These are phyloP conservation scores for Boletus huronensis DNA, from an alignment of 768 basidiomycete genomes.

Conservation along the genomic window DNA sequence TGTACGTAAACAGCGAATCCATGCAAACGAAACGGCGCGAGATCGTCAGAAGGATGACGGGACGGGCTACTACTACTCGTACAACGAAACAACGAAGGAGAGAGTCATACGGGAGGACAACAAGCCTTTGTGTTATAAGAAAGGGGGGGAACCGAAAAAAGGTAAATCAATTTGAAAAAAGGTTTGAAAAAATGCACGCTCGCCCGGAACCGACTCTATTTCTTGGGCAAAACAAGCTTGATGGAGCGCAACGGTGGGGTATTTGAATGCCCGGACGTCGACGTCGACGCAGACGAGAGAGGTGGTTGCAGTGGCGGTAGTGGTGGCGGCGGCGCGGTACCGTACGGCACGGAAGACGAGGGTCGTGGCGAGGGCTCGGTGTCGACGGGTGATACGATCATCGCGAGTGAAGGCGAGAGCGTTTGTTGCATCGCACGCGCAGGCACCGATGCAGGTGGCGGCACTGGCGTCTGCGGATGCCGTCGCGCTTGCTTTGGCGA, in stretches of 20 bases:
- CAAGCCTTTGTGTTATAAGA: background rate
- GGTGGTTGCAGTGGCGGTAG: slow-evolving; percentile 14
- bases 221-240: slow-evolving; percentile 32
- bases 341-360: slow-evolving; percentile 26
- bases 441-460: slow-evolving; percentile 22
- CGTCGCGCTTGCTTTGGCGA: slow-evolving; percentile 34
- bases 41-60: background rate
- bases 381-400: slow-evolving; percentile 35
- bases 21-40: background rate
- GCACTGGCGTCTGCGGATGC: slow-evolving; percentile 34
- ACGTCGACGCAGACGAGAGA: background rate
- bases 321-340: slow-evolving; percentile 6
- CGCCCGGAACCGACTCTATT: slow-evolving; percentile 14
- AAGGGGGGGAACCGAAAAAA: background rate
- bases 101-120: background rate
- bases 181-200: background rate
- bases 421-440: slow-evolving; percentile 34
- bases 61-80: slow-evolving; percentile 11
- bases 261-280: slow-evolving; percentile 17
- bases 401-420: slow-evolving; percentile 33
- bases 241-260: slow-evolving; percentile 30
- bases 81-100: background rate
- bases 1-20: background rate
- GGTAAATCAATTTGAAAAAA: background rate
- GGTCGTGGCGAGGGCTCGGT: slow-evolving; percentile 33